Percentiles rank a stretch among this genome's conserved stretches.
These are phyloP conservation scores for Solanum lignicaule DNA, from an alignment of 257 asterid species.

Conservation along the genomic window DNA sequence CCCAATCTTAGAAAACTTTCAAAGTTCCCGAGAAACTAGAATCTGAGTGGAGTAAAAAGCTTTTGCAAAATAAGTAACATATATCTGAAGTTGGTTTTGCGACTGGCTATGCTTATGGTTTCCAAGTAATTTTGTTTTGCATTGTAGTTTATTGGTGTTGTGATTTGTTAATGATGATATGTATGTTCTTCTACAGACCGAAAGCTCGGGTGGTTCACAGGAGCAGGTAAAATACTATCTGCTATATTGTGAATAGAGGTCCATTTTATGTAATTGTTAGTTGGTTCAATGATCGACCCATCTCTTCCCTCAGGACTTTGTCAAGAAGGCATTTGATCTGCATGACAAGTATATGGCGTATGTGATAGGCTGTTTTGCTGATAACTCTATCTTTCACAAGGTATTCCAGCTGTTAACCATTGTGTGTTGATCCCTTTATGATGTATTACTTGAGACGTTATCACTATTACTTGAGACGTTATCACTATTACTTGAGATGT, in stretches of 20 bases:
- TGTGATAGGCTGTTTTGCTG: slow-evolving; percentile 27
- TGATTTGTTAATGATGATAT: not conserved
- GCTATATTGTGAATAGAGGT: not conserved
- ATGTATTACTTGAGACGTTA: not conserved
- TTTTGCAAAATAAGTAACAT: not conserved
- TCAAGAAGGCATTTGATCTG: slow-evolving; percentile 28
- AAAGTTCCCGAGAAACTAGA: not conserved
- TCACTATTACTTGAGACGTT: not conserved
- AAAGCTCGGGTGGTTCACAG: slow-evolving; percentile 19
- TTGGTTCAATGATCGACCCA: not conserved
- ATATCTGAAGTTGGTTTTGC: not conserved
- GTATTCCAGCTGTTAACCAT: slow-evolving; percentile 1
- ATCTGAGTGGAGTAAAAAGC: not conserved
- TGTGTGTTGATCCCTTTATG: not conserved
- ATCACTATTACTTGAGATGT: not conserved
- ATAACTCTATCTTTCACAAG: slow-evolving; percentile 33
- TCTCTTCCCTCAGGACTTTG: slow-evolving; percentile 23
- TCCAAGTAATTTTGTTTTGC: not conserved
- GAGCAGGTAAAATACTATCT: slow-evolving; percentile 24
- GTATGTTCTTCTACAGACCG: slow-evolving; percentile 21
- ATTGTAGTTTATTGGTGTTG: not conserved
- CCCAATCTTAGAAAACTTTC: not conserved
- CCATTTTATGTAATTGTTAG: not conserved
- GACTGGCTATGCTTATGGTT: not conserved
- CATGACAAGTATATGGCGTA: slow-evolving; percentile 34